Percentiles rank a stretch among this genome's conserved stretches.
Conservation (phyloP, 257 asterid species). For the Nicotiana tomentosiformis region DNA sequence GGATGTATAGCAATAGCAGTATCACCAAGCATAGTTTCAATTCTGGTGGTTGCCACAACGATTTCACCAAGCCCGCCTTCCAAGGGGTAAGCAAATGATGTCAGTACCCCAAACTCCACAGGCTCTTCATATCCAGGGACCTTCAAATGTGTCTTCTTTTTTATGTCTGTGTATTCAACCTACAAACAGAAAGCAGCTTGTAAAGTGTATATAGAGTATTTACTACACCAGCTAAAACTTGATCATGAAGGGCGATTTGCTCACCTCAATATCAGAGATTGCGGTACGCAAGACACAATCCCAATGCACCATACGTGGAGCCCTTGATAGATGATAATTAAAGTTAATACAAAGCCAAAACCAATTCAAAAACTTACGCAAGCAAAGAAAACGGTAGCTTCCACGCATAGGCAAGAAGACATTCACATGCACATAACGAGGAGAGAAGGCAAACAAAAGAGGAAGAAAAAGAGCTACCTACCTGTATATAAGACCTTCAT, state of each 20-base stretch:
- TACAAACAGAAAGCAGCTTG: constrained; percentile 27
- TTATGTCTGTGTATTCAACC: constrained; percentile 78
- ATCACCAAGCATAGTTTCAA: constrained; percentile 95
- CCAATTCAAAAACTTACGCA: background rate
- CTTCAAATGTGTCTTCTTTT: constrained; percentile 47
- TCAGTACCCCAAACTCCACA: constrained; percentile 83
- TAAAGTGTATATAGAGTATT: background rate
- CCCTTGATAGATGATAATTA: constrained; percentile 38
- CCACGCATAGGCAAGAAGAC: background rate
- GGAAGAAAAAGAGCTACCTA: constrained; percentile 8
- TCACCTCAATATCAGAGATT: constrained; percentile 90
- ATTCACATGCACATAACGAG: background rate
- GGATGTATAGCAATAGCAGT: constrained; percentile 95
- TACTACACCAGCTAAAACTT: background rate
- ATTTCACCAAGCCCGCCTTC: constrained; percentile 77
- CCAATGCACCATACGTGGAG: constrained; percentile 86
- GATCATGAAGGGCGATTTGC: background rate
- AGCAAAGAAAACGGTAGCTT: background rate
- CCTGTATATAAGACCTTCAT: constrained; percentile 82
- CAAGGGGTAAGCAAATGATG: constrained; percentile 87
- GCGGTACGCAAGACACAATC: constrained; percentile 80
- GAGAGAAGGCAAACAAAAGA: background rate
- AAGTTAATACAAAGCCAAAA: background rate
- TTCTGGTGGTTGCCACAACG: constrained; percentile 86
- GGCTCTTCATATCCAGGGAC: constrained; percentile 70